Base-by-base conservation (phyloP, 331 rosid genomes). In the Phaseolus coccineus region DNA sequence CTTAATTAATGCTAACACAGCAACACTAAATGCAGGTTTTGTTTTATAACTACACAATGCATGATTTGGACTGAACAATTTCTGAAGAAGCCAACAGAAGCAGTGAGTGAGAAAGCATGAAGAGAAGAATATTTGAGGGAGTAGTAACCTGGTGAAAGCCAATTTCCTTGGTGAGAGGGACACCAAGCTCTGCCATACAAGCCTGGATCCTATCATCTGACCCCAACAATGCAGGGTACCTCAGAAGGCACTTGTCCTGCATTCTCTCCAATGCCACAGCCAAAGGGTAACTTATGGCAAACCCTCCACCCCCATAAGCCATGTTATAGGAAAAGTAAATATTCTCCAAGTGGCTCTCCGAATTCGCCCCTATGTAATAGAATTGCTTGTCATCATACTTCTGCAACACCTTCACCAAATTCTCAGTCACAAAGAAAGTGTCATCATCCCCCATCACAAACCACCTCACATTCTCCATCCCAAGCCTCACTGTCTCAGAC, bases 381-480 rank as follows among this genome's bases (percentile, higher is more conserved):
- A 85, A 87, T 40, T 84, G 80, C 2, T 83, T 81, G 28, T 90
- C 91, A 40, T 92, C 94, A 71, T 92, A 90, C 16, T 90, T 88
- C 35, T 69, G 68, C 57, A 90, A 62, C 73, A 92, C 87, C 72
- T 72, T 84, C n/a, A 88, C 85, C 85, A 92, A 19, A 87, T 90
- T 90, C 48, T 92, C 90, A 2, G 86, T 40, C 3, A 90, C 88
- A 70, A 92, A 92, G 13, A 90, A 74, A 0, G 97, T 92, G 67
- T 92, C 97, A n/a, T 92, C 94, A 57, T 92, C 97, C 15, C 93
- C 97, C 91, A 90, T 86, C 53, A 90, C 97, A 52, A 92, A 77
- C 97, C 94, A 92, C 86, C 94, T 87, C 77, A 83, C 92, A 31
- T 77, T 77, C 69, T 78, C 44, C 84, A 71, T 66, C 28, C 82